A percentile compares a stretch with the other conserved stretches of the same genome.
These are phyloP conservation scores for Boechera stricta DNA, from an alignment of 345 rosid genomes.

Conservation along the genomic window DNA sequence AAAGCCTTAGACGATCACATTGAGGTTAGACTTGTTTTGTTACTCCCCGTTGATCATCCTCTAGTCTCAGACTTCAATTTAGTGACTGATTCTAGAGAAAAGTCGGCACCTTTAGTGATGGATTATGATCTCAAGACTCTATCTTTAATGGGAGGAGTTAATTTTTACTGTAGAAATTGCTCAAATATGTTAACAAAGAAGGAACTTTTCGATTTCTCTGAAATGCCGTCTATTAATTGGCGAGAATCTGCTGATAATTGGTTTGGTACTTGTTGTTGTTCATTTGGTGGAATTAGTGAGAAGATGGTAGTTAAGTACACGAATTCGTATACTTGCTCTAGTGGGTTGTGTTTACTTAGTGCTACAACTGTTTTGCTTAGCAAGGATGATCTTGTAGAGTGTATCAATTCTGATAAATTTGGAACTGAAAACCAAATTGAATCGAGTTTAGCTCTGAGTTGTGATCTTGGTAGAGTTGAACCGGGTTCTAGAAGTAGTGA, in stretches of 20 bases:
- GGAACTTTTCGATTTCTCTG: slow-evolving; percentile 65
- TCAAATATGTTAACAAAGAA: slow-evolving; percentile 59
- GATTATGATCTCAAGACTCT: slow-evolving; percentile 65
- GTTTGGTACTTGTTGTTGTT: slow-evolving; percentile 95
- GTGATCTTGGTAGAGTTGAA: slow-evolving; percentile 36
- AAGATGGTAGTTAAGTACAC: slow-evolving; percentile 80
- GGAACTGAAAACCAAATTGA: slow-evolving; percentile 26
- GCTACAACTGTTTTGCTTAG: slow-evolving; percentile 64
- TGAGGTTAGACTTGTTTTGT: slow-evolving; percentile 76
- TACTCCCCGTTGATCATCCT: slow-evolving; percentile 90
- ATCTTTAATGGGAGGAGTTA: slow-evolving; percentile 57
- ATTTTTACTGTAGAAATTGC: slow-evolving; percentile 78
- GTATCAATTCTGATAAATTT: background rate
- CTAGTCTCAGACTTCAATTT: slow-evolving; percentile 58
- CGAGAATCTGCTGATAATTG: slow-evolving; percentile 93
- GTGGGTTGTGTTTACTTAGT: slow-evolving; percentile 67
- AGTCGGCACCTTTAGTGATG: slow-evolving; percentile 52
- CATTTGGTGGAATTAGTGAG: slow-evolving; percentile 90
- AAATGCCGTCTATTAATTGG: slow-evolving; percentile 91
- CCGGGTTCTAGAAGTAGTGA: slow-evolving; percentile 26
- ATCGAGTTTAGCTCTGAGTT: slow-evolving; percentile 36
- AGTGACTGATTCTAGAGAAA: slow-evolving; percentile 44
- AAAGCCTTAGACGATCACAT: slow-evolving; percentile 78
- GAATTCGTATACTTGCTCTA: slow-evolving; percentile 61
- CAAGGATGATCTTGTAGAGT: slow-evolving; percentile 62